Conservation (phyloP, 306 rosid genomes). For the Adenanthera pavonina region DNA sequence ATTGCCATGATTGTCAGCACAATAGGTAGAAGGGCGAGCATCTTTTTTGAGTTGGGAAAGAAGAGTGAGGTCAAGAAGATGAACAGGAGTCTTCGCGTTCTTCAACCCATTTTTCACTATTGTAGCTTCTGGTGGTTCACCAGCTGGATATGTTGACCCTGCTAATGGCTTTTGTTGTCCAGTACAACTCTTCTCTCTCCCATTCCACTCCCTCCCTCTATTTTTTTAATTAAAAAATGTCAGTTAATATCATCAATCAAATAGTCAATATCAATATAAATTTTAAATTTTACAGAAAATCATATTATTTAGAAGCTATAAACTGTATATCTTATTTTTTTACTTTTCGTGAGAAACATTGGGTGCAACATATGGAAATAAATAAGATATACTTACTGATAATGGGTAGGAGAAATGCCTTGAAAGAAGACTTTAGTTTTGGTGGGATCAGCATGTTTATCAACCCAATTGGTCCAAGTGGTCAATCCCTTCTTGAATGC, state of each 20-base stretch:
- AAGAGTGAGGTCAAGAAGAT: slow-evolving; percentile 82
- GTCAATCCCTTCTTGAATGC: slow-evolving; percentile 76
- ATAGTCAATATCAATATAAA: too few species aligned
- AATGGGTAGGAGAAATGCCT: slow-evolving; percentile 97
- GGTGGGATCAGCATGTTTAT: slow-evolving; percentile 70
- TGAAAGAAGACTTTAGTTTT: slow-evolving; percentile 86
- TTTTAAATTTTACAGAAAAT: too few species aligned
- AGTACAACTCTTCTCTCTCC: slow-evolving; percentile 67
- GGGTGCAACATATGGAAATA: too few species aligned
- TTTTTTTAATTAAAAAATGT: not conserved
- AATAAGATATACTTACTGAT: slow-evolving; percentile 61
- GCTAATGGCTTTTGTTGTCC: slow-evolving; percentile 74
- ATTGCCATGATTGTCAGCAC: slow-evolving; percentile 65
- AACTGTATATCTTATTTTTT: too few species aligned
- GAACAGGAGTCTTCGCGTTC: slow-evolving; percentile 63
- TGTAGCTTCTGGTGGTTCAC: slow-evolving; percentile 72
- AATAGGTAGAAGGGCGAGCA: slow-evolving; percentile 82
- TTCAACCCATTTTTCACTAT: slow-evolving; percentile 67
- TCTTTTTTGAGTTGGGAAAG: slow-evolving; percentile 91
- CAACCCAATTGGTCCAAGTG: slow-evolving; percentile 95
- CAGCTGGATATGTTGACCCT: slow-evolving; percentile 82
- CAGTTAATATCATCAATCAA: too few species aligned
- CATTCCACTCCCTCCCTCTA: slow-evolving; percentile 90
- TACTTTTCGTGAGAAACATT: not conserved
- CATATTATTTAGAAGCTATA: too few species aligned